A percentile compares a stretch with the other conserved stretches of the same genome.
Conservation (phyloP, 768 basidiomycete species). For the Boletales sp. region DNA sequence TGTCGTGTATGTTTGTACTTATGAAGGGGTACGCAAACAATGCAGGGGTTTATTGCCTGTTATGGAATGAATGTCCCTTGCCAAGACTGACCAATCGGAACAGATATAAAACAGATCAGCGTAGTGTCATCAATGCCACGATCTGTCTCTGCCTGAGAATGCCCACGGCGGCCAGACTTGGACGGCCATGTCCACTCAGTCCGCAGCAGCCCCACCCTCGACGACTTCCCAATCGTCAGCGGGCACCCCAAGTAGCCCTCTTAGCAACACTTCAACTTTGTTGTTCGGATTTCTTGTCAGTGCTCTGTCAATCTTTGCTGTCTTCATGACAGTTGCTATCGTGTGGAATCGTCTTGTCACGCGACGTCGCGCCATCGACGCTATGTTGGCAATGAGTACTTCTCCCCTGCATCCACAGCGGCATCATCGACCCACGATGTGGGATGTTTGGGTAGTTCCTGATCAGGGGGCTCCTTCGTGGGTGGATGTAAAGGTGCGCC, state of each 20-base stretch:
- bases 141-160: constrained; percentile 14
- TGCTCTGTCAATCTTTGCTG: constrained; percentile 28
- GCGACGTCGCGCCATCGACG: constrained; percentile 27
- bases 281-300: constrained; percentile 32
- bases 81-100: constrained; percentile 18
- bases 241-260: neutral
- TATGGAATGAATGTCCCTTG: constrained; percentile 1
- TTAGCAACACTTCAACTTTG: constrained; percentile 20
- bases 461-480: constrained; percentile 7
- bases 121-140: neutral
- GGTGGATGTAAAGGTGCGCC: constrained; percentile 20
- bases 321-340: constrained; percentile 29
- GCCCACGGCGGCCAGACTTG: constrained; percentile 2
- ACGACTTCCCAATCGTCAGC: neutral
- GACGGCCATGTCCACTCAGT: constrained; percentile 21
- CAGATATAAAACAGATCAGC: neutral
- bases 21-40: neutral
- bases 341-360: constrained; percentile 32
- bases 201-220: constrained; percentile 1
- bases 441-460: constrained; percentile 20
- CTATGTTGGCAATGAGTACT: constrained; percentile 6
- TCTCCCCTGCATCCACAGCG: neutral
- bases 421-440: constrained; percentile 17
- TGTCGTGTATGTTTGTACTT: neutral
- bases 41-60: constrained; percentile 4